A percentile compares a stretch with the other conserved stretches of the same genome.
These are phyloP conservation scores for Oenanthe javanica DNA, from an alignment of 140 eudicot species.

Conservation along the genomic window DNA sequence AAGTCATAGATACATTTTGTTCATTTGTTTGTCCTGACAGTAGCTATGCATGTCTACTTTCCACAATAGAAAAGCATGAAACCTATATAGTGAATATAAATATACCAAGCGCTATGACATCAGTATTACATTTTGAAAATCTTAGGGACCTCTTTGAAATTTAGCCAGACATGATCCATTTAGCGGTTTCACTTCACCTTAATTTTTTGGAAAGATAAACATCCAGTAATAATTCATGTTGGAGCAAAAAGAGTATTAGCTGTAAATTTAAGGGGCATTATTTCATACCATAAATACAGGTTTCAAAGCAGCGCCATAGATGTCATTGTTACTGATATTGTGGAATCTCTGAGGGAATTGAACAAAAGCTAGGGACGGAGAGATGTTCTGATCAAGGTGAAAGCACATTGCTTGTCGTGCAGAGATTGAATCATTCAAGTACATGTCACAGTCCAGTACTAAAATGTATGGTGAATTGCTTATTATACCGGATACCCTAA, in stretches of 20 bases:
- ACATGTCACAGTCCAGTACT: constrained; percentile 70
- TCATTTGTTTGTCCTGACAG: background rate
- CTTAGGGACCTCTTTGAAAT: background rate
- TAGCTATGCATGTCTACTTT: background rate
- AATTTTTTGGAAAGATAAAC: too few relatives aligned
- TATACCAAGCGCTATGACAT: background rate
- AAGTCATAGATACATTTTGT: background rate
- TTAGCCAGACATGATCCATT: background rate
- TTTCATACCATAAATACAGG: constrained; percentile 27
- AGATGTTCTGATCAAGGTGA: constrained; percentile 39
- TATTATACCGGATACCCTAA: constrained; percentile 45
- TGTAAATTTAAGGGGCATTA: background rate
- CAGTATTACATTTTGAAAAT: background rate
- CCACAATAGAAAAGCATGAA: background rate
- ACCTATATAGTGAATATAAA: background rate
- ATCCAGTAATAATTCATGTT: background rate
- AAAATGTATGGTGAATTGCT: constrained; percentile 61
- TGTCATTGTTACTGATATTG: constrained; percentile 45
- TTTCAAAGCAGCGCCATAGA: constrained; percentile 45
- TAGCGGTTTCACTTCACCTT: background rate
- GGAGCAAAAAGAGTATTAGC: background rate
- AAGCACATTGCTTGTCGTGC: constrained; percentile 79
- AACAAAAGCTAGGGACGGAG: constrained; percentile 50
- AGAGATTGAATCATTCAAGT: constrained; percentile 43
- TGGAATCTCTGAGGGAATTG: constrained; percentile 66